phyloP scores from a whole-genome alignment of 192 early-diverging fungal genomes.

The Rhizoclosmatium sp. region DNA sequence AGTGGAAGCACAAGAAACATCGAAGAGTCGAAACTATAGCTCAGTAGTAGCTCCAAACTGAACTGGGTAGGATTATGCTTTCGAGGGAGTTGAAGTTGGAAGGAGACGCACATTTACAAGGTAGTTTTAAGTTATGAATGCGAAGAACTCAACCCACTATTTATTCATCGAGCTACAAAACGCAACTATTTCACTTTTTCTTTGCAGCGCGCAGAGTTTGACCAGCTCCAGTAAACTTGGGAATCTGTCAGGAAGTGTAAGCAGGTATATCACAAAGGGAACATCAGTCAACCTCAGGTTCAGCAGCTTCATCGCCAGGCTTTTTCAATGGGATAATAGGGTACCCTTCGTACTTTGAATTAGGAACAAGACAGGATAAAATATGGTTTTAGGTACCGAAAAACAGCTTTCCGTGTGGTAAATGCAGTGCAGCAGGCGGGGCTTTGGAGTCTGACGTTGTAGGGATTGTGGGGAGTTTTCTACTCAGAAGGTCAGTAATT shows the following conservation, averaged over 20 bases:
- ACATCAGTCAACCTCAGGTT: conserved; percentile 11
- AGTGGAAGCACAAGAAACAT: too few relatives aligned
- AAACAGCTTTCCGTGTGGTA: conserved; percentile 88
- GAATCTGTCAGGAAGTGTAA: neutral
- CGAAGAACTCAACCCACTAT: too few relatives aligned
- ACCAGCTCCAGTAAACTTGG: conserved; percentile 53
- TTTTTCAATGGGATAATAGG: conserved; percentile 68
- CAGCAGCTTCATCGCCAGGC: conserved; percentile 42
- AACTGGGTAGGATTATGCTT: too few relatives aligned
- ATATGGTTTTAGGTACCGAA: conserved; percentile 64
- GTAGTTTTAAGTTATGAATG: too few relatives aligned
- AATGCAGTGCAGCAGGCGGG: conserved; percentile 73
- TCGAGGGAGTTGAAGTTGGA: too few relatives aligned
- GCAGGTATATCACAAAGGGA: neutral
- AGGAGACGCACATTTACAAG: too few relatives aligned
- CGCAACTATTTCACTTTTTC: conserved; percentile 35
- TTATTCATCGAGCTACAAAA: too few relatives aligned
- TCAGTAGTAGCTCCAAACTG: too few relatives aligned
- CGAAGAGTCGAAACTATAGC: too few relatives aligned
- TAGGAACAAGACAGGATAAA: neutral
- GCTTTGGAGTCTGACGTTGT: neutral
- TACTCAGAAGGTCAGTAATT: neutral
- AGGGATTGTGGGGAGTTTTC: neutral
- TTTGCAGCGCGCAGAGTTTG: conserved; percentile 63
- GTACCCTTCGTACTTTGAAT: conserved; percentile 59